phyloP scores from a whole-genome alignment of 2,329 filamentous ascomycete species.

The Nemania diffusa region DNA sequence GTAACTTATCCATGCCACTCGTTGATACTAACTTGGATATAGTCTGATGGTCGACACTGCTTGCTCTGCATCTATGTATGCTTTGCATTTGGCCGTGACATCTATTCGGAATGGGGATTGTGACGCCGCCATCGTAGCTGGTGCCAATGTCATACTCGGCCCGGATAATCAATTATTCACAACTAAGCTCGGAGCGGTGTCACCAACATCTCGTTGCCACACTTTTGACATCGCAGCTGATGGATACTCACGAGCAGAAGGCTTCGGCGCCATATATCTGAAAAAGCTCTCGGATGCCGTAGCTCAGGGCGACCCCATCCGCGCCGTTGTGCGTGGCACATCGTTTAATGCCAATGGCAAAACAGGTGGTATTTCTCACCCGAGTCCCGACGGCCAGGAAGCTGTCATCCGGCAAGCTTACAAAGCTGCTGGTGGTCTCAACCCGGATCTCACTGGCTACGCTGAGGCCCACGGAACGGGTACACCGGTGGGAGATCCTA shows the following conservation, averaged over 20 bases:
- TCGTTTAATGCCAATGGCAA: slow-evolving; percentile 41
- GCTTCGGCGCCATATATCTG: slow-evolving; percentile 37
- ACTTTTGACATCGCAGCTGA: slow-evolving; percentile 36
- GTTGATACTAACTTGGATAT: slow-evolving; percentile 24
- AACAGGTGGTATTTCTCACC: slow-evolving; percentile 38
- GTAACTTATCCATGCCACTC: neutral
- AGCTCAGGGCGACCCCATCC: slow-evolving; percentile 22
- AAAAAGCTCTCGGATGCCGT: slow-evolving; percentile 34
- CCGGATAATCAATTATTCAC: slow-evolving; percentile 35
- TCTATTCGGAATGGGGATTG: slow-evolving; percentile 34
- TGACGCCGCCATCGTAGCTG: slow-evolving; percentile 44
- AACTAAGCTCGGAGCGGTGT: slow-evolving; percentile 37
- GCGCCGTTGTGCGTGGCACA: slow-evolving; percentile 37
- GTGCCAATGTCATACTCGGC: slow-evolving; percentile 41
- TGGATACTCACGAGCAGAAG: slow-evolving; percentile 37
- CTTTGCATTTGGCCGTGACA: slow-evolving; percentile 41
- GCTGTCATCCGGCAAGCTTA: slow-evolving; percentile 40
- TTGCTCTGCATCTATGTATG: slow-evolving; percentile 50
- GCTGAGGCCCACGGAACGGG: slow-evolving; percentile 50
- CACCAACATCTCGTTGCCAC: slow-evolving; percentile 21
- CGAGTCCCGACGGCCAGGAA: slow-evolving; percentile 36
- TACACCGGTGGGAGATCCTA: slow-evolving; percentile 54
- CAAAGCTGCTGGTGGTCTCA: slow-evolving; percentile 27
- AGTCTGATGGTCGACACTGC: slow-evolving; percentile 51
- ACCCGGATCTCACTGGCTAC: slow-evolving; percentile 26